These are phyloP conservation scores for Paecilomyces formosus DNA, from an alignment of 2,329 filamentous ascomycete genomes.

Conservation along the genomic window DNA sequence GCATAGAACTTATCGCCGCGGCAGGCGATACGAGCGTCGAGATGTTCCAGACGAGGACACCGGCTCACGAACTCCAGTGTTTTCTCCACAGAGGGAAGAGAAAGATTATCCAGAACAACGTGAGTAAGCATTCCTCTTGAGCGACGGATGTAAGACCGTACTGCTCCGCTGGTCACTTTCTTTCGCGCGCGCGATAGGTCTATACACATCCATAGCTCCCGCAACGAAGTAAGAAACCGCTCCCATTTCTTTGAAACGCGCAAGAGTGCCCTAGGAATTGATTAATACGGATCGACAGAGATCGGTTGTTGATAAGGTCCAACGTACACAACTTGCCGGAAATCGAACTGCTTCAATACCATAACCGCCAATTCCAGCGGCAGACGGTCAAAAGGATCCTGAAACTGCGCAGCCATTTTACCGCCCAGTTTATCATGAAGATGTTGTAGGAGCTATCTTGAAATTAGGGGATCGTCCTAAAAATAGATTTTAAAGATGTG, in stretches of 20 bases:
- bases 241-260: constrained; percentile 52
- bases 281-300: constrained; percentile 1
- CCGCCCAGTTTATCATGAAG: constrained; percentile 40
- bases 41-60: constrained; percentile 25
- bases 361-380: constrained; percentile 48
- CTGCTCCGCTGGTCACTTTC: constrained; percentile 32
- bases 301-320: neutral
- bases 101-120: constrained; percentile 22
- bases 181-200: constrained; percentile 43
- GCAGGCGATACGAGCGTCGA: constrained; percentile 18
- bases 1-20: constrained; percentile 14
- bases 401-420: constrained; percentile 18
- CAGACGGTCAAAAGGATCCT: constrained; percentile 46
- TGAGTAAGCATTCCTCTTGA: constrained; percentile 26
- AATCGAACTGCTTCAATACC: constrained; percentile 46
- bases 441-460: constrained; percentile 33
- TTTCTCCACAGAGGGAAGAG: constrained; percentile 15
- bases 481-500: neutral
- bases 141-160: constrained; percentile 26
- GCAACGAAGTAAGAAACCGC: constrained; percentile 40
- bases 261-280: constrained; percentile 33
- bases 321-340: constrained; percentile 42
- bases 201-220: constrained; percentile 45
- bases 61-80: constrained; percentile 24
- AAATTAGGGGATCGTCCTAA: neutral